These are phyloP conservation scores for Xerocomus nothofagi DNA, from an alignment of 1,284 basidiomycete species.

Conservation along the genomic window DNA sequence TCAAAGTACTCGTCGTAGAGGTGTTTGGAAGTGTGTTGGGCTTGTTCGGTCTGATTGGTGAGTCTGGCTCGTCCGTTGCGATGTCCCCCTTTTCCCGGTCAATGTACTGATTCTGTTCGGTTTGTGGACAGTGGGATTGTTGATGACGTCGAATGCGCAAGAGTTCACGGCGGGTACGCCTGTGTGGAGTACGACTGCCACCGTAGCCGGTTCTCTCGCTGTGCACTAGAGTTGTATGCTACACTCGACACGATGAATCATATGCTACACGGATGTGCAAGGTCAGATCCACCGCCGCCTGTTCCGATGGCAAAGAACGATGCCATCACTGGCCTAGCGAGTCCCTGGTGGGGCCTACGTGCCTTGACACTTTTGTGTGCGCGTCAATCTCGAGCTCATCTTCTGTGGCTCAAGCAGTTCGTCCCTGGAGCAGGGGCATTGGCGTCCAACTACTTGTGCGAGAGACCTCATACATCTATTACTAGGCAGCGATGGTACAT, in stretches of 20 bases:
- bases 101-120: slow-evolving; percentile 3
- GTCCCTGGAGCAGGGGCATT: not conserved
- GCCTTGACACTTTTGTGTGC: not conserved
- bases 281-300: no score
- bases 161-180: slow-evolving; percentile 50
- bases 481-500: no score
- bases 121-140: slow-evolving; percentile 55
- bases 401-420: no score
- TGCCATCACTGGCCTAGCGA: not conserved
- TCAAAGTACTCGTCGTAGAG: slow-evolving; percentile 93
- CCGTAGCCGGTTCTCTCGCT: slow-evolving; percentile 23
- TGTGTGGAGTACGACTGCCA: slow-evolving; percentile 25
- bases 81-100: not conserved
- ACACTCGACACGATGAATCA: not conserved
- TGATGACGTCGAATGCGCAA: slow-evolving; percentile 60
- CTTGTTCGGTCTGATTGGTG: slow-evolving; percentile 88
- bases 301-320: not conserved
- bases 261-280: not conserved
- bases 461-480: no score
- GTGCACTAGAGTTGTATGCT: slow-evolving; percentile 16
- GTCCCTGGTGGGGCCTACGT: not conserved
- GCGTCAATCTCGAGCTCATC: not conserved
- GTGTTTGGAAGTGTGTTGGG: slow-evolving; percentile 94
- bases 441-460: not conserved
- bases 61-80: slow-evolving; percentile 32